Conservation (phyloP, 2,329 filamentous ascomycete species). For the Penicillium frequentans region DNA sequence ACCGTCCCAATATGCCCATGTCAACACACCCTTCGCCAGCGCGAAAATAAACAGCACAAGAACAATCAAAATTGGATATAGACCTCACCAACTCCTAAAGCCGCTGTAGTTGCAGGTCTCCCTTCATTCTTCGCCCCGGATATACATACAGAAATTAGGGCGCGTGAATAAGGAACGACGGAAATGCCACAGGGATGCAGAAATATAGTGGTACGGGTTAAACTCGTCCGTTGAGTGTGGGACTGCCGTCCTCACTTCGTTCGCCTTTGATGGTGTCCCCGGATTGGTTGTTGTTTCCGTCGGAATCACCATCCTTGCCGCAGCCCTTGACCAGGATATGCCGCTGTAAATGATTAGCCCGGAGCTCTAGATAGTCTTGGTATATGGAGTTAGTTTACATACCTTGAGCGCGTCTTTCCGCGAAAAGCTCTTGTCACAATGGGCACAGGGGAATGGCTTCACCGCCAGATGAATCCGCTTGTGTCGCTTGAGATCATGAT, state of each 20-base stretch:
- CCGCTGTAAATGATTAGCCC: slow-evolving; percentile 45
- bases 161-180: not conserved
- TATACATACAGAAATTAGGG: slow-evolving; percentile 11
- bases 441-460: slow-evolving; percentile 89
- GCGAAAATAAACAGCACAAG: slow-evolving; percentile 5
- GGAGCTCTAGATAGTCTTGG: not conserved
- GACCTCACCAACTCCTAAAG: slow-evolving; percentile 17
- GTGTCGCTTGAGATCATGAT: slow-evolving; percentile 94
- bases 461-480: slow-evolving; percentile 93
- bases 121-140: not conserved
- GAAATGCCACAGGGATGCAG: slow-evolving; percentile 11
- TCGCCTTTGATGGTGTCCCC: slow-evolving; percentile 16
- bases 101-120: slow-evolving; percentile 15
- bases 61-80: slow-evolving; percentile 8
- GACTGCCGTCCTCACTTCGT: slow-evolving; percentile 24
- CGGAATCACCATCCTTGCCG: slow-evolving; percentile 50
- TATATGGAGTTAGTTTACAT: slow-evolving; percentile 34
- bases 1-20: slow-evolving; percentile 19
- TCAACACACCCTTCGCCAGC: slow-evolving; percentile 17
- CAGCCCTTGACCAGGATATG: slow-evolving; percentile 69
- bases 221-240: slow-evolving; percentile 16
- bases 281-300: slow-evolving; percentile 10
- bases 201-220: slow-evolving; percentile 6
- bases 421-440: slow-evolving; percentile 95
- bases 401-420: slow-evolving; percentile 97